Evolutionary conservation across 257 asterid genomes (phyloP).

Genomic region (Thymus quinquecostatus): DNA sequence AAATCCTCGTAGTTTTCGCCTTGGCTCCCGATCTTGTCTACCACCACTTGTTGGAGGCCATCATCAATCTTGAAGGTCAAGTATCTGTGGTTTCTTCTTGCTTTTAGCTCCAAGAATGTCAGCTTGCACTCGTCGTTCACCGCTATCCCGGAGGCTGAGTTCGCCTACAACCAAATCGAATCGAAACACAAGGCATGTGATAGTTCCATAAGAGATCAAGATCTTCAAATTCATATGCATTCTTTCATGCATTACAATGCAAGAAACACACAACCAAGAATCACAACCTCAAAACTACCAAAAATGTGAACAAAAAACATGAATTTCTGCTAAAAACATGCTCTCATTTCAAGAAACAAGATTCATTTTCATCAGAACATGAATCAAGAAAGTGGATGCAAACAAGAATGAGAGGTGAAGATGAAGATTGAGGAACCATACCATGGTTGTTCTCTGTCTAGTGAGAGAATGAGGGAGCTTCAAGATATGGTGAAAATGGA

Average conservation of each 20-base stretch:
- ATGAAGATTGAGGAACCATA: conserved; percentile 24
- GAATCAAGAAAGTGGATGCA: not conserved
- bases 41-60: conserved; percentile 46
- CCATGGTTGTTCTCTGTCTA: conserved; percentile 31
- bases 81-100: conserved; percentile 60
- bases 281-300: not conserved
- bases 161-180: conserved; percentile 43
- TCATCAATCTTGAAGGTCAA: conserved; percentile 66
- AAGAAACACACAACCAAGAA: not conserved
- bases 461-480: conserved; percentile 22
- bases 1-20: conserved; percentile 56
- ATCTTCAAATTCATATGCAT: not conserved
- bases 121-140: conserved; percentile 77
- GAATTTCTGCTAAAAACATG: not conserved
- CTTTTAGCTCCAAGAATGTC: conserved; percentile 65
- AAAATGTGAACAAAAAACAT: not conserved
- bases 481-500: conserved; percentile 24
- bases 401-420: not conserved
- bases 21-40: conserved; percentile 57
- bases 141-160: conserved; percentile 68
- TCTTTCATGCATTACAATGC: not conserved
- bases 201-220: too few relatives aligned
- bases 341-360: not conserved
- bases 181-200: not conserved
- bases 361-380: not conserved